A percentile compares a stretch with the other conserved stretches of the same genome.
Evolutionary conservation across 306 rosid genomes (phyloP).

Genomic region (Rosa multiflora): DNA sequence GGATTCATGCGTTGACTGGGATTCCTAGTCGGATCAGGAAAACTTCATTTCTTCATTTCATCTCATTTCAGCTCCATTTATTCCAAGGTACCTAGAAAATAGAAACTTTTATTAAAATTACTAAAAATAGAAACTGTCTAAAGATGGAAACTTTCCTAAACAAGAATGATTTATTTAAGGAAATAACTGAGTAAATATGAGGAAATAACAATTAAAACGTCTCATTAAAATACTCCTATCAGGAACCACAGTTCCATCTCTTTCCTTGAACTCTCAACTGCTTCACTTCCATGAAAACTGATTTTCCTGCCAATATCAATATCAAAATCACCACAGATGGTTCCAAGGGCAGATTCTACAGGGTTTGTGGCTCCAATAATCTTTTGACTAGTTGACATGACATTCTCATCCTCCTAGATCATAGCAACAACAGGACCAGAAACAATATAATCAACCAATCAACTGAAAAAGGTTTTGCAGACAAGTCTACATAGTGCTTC

Average conservation of each 20-base stretch:
- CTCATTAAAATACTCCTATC: too few species aligned
- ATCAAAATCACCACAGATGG: constrained; percentile 90
- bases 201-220: too few species aligned
- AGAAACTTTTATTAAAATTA: too few species aligned
- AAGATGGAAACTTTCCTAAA: too few species aligned
- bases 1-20: too few species aligned
- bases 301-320: constrained; percentile 93
- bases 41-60: too few species aligned
- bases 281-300: constrained; percentile 83
- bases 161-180: too few species aligned
- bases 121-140: too few species aligned
- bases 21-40: too few species aligned
- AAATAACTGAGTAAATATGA: too few species aligned
- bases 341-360: constrained; percentile 84
- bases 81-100: too few species aligned
- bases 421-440: constrained; percentile 97
- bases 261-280: constrained; percentile 75
- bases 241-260: constrained; percentile 87
- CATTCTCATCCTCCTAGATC: constrained; percentile 94
- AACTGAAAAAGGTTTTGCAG: constrained; percentile 82
- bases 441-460: constrained; percentile 81
- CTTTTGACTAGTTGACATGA: constrained; percentile 73
- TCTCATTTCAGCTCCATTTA: too few species aligned
- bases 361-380: constrained; percentile 96
- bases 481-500: constrained; percentile 80